These are phyloP conservation scores for Anthracocystis walkeri DNA, from an alignment of 1,284 basidiomycete genomes.

Conservation along the genomic window DNA sequence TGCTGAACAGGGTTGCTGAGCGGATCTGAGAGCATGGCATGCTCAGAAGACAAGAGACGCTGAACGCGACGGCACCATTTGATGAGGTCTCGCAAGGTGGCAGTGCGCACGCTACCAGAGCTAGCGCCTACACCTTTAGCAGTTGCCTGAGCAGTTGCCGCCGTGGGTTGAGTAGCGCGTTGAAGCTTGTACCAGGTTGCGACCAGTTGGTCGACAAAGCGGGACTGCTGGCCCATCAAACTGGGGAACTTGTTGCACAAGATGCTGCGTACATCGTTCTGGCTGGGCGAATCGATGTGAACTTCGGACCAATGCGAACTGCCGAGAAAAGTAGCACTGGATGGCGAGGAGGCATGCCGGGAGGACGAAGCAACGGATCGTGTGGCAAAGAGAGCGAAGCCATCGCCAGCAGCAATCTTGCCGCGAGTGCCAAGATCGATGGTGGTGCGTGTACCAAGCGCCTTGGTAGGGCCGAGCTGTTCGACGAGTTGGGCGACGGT, in stretches of 20 bases:
- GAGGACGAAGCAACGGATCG: constrained; percentile 67
- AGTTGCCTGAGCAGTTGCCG: constrained; percentile 18
- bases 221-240: constrained; percentile 34
- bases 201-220: constrained; percentile 51
- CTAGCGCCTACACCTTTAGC: constrained; percentile 8
- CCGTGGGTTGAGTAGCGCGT: constrained; percentile 39
- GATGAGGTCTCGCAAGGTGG: constrained; percentile 85
- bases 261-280: constrained; percentile 58
- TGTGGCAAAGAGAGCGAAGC: constrained; percentile 71
- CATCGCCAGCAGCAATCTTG: constrained; percentile 68
- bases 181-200: constrained; percentile 56
- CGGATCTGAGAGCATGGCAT: constrained; percentile 30
- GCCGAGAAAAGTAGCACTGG: constrained; percentile 75
- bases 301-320: constrained; percentile 72
- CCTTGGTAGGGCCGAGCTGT: constrained; percentile 78
- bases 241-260: constrained; percentile 42
- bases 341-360: constrained; percentile 50
- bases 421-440: constrained; percentile 71
- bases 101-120: constrained; percentile 42
- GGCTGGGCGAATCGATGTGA: constrained; percentile 38
- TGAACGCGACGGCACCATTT: constrained; percentile 86
- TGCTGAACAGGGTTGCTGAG: constrained; percentile 80
- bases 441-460: constrained; percentile 80
- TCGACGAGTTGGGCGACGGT: constrained; percentile 75
- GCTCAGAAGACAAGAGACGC: constrained; percentile 69